Conservation (phyloP, 805 yeast genomes). For the Lipomyces sp. region DNA sequence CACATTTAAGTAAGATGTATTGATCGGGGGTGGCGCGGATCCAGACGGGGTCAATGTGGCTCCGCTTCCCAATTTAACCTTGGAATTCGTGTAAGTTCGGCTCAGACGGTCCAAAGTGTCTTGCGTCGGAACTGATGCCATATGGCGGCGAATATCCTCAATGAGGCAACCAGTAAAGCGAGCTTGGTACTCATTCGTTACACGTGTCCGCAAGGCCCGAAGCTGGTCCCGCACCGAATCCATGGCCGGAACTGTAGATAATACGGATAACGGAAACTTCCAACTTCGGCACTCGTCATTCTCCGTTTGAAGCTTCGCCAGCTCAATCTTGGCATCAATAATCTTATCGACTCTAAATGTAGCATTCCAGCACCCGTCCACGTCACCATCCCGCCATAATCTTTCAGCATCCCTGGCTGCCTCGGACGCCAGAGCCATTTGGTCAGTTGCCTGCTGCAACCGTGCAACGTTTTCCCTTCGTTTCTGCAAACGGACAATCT, state of each 20-base stretch:
- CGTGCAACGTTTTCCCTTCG: conserved; percentile 63
- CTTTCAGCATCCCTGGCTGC: conserved; percentile 58
- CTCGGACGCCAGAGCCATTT: conserved; percentile 54
- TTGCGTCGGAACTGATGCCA: conserved; percentile 53
- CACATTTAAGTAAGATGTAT: conserved; percentile 50
- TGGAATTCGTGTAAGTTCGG: conserved; percentile 38
- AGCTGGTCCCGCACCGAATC: conserved; percentile 57
- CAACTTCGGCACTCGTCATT: conserved; percentile 20
- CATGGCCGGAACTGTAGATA: conserved; percentile 58
- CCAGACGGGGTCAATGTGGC: conserved; percentile 20
- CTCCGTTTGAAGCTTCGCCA: conserved; percentile 36
- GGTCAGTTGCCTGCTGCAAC: conserved; percentile 65
- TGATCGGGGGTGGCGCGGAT: conserved; percentile 35
- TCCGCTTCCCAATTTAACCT: conserved; percentile 22
- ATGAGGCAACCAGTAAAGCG: conserved; percentile 61
- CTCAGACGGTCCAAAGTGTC: conserved; percentile 60
- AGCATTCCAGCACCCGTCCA: conserved; percentile 60
- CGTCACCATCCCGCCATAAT: conserved; percentile 50
- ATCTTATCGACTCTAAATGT: conserved; percentile 63
- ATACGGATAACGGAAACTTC: conserved; percentile 49
- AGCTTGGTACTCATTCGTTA: conserved; percentile 69
- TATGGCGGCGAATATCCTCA: conserved; percentile 65
- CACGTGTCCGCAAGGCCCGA: conserved; percentile 60
- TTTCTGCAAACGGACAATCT: conserved; percentile 55
- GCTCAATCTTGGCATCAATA: conserved; percentile 55